Evolutionary conservation across 768 basidiomycete species (phyloP).

Genomic region (Lactarius vividus): DNA sequence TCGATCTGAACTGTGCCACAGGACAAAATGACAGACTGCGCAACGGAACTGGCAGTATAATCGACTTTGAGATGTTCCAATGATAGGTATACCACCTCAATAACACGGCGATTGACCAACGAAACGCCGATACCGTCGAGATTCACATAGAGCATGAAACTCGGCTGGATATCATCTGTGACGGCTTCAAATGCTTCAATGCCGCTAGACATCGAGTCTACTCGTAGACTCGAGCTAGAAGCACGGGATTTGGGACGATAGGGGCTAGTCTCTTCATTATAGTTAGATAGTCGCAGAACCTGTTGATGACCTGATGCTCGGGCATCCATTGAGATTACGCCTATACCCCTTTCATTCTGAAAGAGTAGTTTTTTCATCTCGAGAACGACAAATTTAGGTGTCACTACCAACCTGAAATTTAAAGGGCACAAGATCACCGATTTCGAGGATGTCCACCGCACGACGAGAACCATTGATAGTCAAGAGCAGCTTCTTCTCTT

Average conservation of each 20-base stretch:
- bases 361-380: neutral
- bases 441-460: slow-evolving; percentile 89
- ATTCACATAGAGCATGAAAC: slow-evolving; percentile 65
- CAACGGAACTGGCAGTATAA: slow-evolving; percentile 73
- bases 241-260: slow-evolving; percentile 74
- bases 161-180: slow-evolving; percentile 65
- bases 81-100: slow-evolving; percentile 88
- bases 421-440: slow-evolving; percentile 88
- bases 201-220: slow-evolving; percentile 68
- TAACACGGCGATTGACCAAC: slow-evolving; percentile 78
- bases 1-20: slow-evolving; percentile 92
- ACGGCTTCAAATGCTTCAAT: slow-evolving; percentile 83
- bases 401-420: slow-evolving; percentile 62
- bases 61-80: slow-evolving; percentile 77
- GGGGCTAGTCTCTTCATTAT: slow-evolving; percentile 78
- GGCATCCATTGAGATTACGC: slow-evolving; percentile 84
- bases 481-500: slow-evolving; percentile 75
- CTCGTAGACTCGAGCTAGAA: slow-evolving; percentile 49
- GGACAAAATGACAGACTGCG: slow-evolving; percentile 76
- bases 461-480: slow-evolving; percentile 58
- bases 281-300: slow-evolving; percentile 81
- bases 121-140: slow-evolving; percentile 92
- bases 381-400: neutral
- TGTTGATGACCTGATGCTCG: slow-evolving; percentile 86
- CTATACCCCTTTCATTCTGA: slow-evolving; percentile 55